Evolutionary conservation across 108 stramenopile genomes (phyloP).

Genomic region (Nitzschia sp.): DNA sequence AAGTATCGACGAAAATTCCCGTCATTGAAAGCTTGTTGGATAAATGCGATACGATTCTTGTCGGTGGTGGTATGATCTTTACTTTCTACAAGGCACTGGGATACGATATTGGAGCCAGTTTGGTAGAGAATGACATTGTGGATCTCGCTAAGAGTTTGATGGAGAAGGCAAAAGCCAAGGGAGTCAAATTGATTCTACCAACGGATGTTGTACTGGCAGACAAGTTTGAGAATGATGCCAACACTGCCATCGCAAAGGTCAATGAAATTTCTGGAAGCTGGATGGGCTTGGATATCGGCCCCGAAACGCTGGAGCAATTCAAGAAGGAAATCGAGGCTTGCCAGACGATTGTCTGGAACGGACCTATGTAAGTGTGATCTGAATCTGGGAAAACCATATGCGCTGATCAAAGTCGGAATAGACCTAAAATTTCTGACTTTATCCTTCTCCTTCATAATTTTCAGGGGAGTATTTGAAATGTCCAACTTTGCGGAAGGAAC

Average conservation of each 20-base stretch:
- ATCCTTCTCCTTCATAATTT: too few relatives aligned
- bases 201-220: constrained; percentile 92
- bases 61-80: constrained; percentile 99
- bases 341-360: constrained; percentile 97
- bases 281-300: constrained; percentile 98
- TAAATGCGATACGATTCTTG: constrained; percentile 92
- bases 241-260: constrained; percentile 76
- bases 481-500: constrained; percentile 91
- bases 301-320: constrained; percentile 85
- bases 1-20: constrained; percentile 98
- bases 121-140: constrained; percentile 94
- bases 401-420: too few relatives aligned
- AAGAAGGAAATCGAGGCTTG: constrained; percentile 71
- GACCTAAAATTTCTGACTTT: neutral
- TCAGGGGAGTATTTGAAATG: constrained; percentile 97
- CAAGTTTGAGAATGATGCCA: constrained; percentile 89
- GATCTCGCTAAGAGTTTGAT: constrained; percentile 87
- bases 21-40: constrained; percentile 97
- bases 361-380: constrained; percentile 75
- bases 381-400: too few relatives aligned
- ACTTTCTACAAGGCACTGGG: constrained; percentile 98
- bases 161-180: constrained; percentile 95
- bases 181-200: constrained; percentile 93
- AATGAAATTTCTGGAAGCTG: constrained; percentile 92
- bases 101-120: constrained; percentile 82